Conservation (phyloP, 225 moss, liverwort and hornwort genomes). For the Straminergon stramineum region DNA sequence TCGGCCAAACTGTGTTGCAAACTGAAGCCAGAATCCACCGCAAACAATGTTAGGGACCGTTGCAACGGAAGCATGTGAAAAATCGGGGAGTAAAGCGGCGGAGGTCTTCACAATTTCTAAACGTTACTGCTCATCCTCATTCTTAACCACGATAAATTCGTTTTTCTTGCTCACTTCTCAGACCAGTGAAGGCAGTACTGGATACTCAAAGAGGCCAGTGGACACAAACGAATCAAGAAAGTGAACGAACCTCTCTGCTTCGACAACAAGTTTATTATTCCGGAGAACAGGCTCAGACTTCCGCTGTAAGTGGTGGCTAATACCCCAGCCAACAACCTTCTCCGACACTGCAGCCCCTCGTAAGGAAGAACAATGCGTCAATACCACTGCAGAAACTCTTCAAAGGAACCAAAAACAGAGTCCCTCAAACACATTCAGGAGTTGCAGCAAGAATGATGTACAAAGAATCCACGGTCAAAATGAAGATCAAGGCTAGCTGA, state of each 20-base stretch:
- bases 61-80: background rate
- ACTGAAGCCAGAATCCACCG: conserved; percentile 27
- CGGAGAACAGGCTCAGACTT: conserved; percentile 52
- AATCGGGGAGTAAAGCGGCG: background rate
- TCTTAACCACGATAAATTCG: background rate
- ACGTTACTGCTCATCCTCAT: background rate
- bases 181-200: background rate
- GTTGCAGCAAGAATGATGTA: background rate
- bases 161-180: background rate
- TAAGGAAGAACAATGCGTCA: background rate
- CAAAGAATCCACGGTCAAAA: background rate
- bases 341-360: conserved; percentile 63
- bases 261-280: conserved; percentile 69
- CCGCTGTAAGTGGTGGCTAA: conserved; percentile 77
- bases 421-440: background rate
- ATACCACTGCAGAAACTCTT: background rate
- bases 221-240: background rate
- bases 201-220: background rate
- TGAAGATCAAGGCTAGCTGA: background rate
- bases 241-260: conserved; percentile 54
- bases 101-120: background rate
- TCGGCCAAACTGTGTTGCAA: conserved; percentile 89
- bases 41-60: background rate
- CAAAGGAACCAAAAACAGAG: background rate
- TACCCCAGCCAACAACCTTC: conserved; percentile 91